Conservation (phyloP, 2,329 filamentous ascomycete species). For the Dactylellina parvicollis region DNA sequence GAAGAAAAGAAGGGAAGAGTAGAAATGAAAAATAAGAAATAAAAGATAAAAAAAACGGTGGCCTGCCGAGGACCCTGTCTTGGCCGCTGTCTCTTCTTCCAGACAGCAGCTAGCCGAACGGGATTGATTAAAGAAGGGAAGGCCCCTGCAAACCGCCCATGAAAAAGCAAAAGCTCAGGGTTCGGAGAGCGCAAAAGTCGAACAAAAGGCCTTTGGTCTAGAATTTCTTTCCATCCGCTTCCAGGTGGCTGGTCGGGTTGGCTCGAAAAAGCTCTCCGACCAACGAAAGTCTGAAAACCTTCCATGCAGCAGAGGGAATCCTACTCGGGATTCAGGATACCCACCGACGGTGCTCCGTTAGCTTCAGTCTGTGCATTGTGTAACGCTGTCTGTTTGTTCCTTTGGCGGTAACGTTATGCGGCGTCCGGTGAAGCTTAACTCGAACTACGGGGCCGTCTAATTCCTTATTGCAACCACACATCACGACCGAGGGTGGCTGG, state of each 20-base stretch:
- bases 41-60: constrained; percentile 39
- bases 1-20: constrained; percentile 11
- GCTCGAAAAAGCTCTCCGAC: background rate
- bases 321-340: constrained; percentile 38
- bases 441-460: background rate
- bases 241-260: constrained; percentile 38
- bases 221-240: constrained; percentile 49
- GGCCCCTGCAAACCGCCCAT: constrained; percentile 24
- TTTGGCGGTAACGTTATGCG: constrained; percentile 31
- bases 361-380: constrained; percentile 31
- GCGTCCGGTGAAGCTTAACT: constrained; percentile 5
- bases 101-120: constrained; percentile 51
- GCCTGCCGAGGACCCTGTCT: constrained; percentile 50
- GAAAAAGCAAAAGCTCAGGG: constrained; percentile 41
- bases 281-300: constrained; percentile 14
- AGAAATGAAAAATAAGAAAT: constrained; percentile 1
- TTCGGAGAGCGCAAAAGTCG: constrained; percentile 17
- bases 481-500: no score
- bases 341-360: constrained; percentile 9
- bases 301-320: constrained; percentile 21
- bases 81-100: constrained; percentile 37
- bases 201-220: constrained; percentile 38
- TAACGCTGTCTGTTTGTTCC: constrained; percentile 21
- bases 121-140: constrained; percentile 41
- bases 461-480: no score